Evolutionary conservation across 2,329 filamentous ascomycete species (phyloP), one percentile per base, ranked within the genome.

Genomic region (Thelonectria blattea): DNA sequence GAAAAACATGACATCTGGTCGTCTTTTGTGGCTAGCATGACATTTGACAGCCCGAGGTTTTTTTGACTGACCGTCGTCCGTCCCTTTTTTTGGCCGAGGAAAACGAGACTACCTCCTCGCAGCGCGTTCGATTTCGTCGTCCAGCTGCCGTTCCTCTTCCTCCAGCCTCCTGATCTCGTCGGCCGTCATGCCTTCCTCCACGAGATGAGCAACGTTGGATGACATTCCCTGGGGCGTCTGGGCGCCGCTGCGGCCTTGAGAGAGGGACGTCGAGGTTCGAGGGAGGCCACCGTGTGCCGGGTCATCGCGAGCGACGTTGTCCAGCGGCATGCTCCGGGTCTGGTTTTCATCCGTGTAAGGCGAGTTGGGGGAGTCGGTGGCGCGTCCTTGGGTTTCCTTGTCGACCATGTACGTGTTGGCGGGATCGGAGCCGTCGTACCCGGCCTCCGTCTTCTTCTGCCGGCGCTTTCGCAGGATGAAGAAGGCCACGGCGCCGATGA

Each of bases 101-200:
- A 49, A 30, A 50, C 37, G 20, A 52, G 41, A 63, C 64, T 69
- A 70, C 42, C 71, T 64, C 55, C 68, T 70, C 42, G 66, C 78
- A 3, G 77, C 78, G 54, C 79, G 77, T 71, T 83, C 81, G 67
- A 87, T 87, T 30, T 82, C 85, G 14, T 77, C 81, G 56, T 87
- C 85, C 37, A 88, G 74, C 61, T 83, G 79, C 61, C 81, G 72
- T 73, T 88, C 85, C 68, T 87, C 85, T 62, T 86, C 84, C 67
- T 85, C 84, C 43, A 87, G 65, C 63, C 81, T 72, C 52, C 79
- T 75, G 49, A 87, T 83, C 69, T 87, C 83, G 0, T 82, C 84
- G 9, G 77, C 75, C 49, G 84, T 86, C 84, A 87, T 87, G 51
- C 83, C 82, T n/a, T 86, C 84, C 67, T 87, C 84, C 5, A 86